A percentile compares a stretch with the other conserved stretches of the same genome.
phyloP scores from a whole-genome alignment of 129 eudicot genomes.

The Solidago caesia region DNA sequence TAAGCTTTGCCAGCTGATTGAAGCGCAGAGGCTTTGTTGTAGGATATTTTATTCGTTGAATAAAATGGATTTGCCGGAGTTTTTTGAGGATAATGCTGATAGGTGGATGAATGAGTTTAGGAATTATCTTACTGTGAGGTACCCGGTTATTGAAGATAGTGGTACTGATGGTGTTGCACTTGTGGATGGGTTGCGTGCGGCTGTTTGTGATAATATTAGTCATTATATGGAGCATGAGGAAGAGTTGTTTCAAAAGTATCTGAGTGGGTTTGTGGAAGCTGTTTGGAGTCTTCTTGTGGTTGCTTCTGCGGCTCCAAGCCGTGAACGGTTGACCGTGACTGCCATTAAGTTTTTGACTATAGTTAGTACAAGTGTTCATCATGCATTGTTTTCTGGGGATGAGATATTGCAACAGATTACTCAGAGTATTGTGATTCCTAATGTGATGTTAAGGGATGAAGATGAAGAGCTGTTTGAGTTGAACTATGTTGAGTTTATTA shows the following conservation, averaged over 20 bases:
- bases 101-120: slow-evolving; percentile 82
- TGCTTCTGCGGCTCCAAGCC: slow-evolving; percentile 60
- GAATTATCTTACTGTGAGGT: slow-evolving; percentile 56
- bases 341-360: slow-evolving; percentile 83
- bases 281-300: slow-evolving; percentile 75
- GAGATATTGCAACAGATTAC: slow-evolving; percentile 68
- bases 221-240: slow-evolving; percentile 78
- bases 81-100: slow-evolving; percentile 85
- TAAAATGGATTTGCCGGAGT: slow-evolving; percentile 78
- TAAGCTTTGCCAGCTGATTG: slow-evolving; percentile 48
- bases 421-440: slow-evolving; percentile 82
- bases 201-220: slow-evolving; percentile 81
- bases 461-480: slow-evolving; percentile 92
- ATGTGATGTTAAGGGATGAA: slow-evolving; percentile 90
- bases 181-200: slow-evolving; percentile 78
- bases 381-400: slow-evolving; percentile 65
- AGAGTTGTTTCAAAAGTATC: slow-evolving; percentile 58
- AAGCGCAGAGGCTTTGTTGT: slow-evolving; percentile 86
- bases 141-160: slow-evolving; percentile 57
- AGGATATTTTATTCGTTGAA: slow-evolving; percentile 82
- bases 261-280: slow-evolving; percentile 75
- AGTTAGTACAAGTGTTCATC: slow-evolving; percentile 78
- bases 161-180: slow-evolving; percentile 65
- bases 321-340: slow-evolving; percentile 84
- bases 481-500: slow-evolving; percentile 85